phyloP scores from a whole-genome alignment of 768 basidiomycete species.

The Mycena venus region DNA sequence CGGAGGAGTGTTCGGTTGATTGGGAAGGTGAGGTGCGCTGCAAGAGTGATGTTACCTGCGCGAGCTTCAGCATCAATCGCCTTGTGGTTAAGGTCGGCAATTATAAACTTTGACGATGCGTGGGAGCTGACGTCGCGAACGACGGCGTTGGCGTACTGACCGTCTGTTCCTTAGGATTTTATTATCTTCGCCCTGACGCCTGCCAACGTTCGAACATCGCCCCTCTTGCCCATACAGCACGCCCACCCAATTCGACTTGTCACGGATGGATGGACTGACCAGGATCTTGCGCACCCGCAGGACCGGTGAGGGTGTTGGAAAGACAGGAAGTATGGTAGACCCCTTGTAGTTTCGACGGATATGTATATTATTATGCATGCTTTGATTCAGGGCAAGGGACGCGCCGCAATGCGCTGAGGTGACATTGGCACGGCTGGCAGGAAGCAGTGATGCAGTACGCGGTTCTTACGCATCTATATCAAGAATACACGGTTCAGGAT shows the following conservation, averaged over 20 bases:
- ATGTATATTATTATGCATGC: too few relatives aligned
- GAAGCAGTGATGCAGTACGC: background rate
- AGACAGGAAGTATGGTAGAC: conserved; percentile 17
- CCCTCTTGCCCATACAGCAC: conserved; percentile 57
- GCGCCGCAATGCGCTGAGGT: background rate
- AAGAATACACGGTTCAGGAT: background rate
- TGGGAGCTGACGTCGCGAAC: too few relatives aligned
- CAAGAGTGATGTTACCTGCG: conserved; percentile 52
- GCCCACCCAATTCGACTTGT: conserved; percentile 66
- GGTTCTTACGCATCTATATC: conserved; percentile 3
- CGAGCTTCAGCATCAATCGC: conserved; percentile 59
- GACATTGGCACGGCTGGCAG: conserved; percentile 1
- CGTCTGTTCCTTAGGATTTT: conserved; percentile 58
- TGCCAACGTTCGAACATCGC: conserved; percentile 57
- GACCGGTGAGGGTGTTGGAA: conserved; percentile 46
- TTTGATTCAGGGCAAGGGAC: too few relatives aligned
- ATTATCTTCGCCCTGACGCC: conserved; percentile 64
- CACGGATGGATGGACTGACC: conserved; percentile 64
- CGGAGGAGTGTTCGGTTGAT: conserved; percentile 55
- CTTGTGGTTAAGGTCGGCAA: conserved; percentile 63
- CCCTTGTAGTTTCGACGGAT: background rate
- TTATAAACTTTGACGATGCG: too few relatives aligned
- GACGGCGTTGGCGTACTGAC: background rate
- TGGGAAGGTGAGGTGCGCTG: conserved; percentile 69
- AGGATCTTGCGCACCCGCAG: conserved; percentile 49